Evolutionary conservation across 1,139 yeast genomes (phyloP).

Genomic region (Diutina neorugosa): DNA sequence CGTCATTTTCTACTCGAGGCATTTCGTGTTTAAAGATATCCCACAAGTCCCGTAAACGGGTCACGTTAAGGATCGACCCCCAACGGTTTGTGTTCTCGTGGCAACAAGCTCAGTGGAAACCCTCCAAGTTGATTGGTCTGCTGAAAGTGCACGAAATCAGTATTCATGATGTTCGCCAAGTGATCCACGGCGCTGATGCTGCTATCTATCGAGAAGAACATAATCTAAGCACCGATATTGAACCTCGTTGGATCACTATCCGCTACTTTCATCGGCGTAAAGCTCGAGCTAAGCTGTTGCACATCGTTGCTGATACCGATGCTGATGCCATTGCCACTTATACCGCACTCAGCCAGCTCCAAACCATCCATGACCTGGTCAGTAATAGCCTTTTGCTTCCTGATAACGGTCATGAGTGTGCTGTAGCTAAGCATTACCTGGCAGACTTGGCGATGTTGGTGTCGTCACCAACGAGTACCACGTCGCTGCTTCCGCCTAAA

Average conservation of each 20-base stretch:
- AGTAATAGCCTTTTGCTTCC: conserved; percentile 20
- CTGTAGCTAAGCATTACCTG: background rate
- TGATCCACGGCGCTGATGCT: conserved; percentile 61
- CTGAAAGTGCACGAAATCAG: conserved; percentile 32
- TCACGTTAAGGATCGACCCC: conserved; percentile 22
- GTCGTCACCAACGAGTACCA: conserved; percentile 5
- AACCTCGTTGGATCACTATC: conserved; percentile 68
- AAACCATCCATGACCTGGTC: conserved; percentile 19
- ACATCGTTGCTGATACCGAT: conserved; percentile 58
- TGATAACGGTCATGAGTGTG: conserved; percentile 8
- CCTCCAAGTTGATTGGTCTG: conserved; percentile 12
- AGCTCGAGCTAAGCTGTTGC: conserved; percentile 46
- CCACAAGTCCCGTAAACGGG: conserved; percentile 50
- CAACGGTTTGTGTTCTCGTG: conserved; percentile 26
- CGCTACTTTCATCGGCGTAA: conserved; percentile 53
- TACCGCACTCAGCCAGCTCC: background rate
- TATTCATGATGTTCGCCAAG: conserved; percentile 63
- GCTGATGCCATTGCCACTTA: conserved; percentile 23
- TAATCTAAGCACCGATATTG: conserved; percentile 54
- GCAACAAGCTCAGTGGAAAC: conserved; percentile 10
- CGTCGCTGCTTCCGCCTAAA: conserved; percentile 8
- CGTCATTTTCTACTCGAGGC: conserved; percentile 4
- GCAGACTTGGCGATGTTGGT: background rate
- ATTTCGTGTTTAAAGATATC: conserved; percentile 51
- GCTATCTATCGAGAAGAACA: conserved; percentile 75